These are phyloP conservation scores for Solanum commersonii DNA, from an alignment of 257 asterid species.

Conservation along the genomic window DNA sequence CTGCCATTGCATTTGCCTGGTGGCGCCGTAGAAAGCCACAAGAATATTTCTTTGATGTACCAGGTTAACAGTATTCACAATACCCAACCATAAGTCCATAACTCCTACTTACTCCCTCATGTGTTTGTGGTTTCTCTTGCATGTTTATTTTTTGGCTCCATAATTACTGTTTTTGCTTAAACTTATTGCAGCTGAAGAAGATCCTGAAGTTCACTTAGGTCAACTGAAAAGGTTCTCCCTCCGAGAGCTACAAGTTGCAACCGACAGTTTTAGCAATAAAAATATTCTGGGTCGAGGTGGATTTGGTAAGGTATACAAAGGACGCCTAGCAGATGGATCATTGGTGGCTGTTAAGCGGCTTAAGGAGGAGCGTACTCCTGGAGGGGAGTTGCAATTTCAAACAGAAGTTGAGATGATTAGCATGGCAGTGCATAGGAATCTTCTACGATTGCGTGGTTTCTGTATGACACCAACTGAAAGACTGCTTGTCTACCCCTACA, in stretches of 20 bases:
- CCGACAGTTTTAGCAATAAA: slow-evolving; percentile 44
- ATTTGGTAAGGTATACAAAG: slow-evolving; percentile 47
- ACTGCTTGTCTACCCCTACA: slow-evolving; percentile 41
- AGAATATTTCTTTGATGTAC: slow-evolving; percentile 46
- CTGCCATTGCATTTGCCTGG: slow-evolving; percentile 51
- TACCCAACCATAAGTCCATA: not conserved
- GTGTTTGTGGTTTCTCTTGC: not conserved
- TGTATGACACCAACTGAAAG: slow-evolving; percentile 54
- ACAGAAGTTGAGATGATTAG: slow-evolving; percentile 58
- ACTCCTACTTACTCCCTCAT: not conserved
- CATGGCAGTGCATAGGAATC: slow-evolving; percentile 47
- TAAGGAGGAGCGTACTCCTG: slow-evolving; percentile 50
- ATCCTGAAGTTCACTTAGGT: slow-evolving; percentile 48
- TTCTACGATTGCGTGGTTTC: slow-evolving; percentile 42
- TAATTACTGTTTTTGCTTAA: not conserved
- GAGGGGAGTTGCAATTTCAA: slow-evolving; percentile 53
- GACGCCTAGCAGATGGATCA: slow-evolving; percentile 44
- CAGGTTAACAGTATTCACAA: slow-evolving; percentile 17
- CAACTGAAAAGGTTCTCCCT: slow-evolving; percentile 44
- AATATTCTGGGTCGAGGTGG: slow-evolving; percentile 52
- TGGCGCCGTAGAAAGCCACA: slow-evolving; percentile 46
- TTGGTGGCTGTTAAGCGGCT: slow-evolving; percentile 47
- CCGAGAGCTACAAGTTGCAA: slow-evolving; percentile 45
- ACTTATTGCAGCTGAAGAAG: slow-evolving; percentile 38
- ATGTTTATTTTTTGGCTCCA: not conserved